Evolutionary conservation across 1,284 basidiomycete genomes (phyloP), one percentile per base, ranked within the genome.

Genomic region (Phaffia rhodozyma): DNA sequence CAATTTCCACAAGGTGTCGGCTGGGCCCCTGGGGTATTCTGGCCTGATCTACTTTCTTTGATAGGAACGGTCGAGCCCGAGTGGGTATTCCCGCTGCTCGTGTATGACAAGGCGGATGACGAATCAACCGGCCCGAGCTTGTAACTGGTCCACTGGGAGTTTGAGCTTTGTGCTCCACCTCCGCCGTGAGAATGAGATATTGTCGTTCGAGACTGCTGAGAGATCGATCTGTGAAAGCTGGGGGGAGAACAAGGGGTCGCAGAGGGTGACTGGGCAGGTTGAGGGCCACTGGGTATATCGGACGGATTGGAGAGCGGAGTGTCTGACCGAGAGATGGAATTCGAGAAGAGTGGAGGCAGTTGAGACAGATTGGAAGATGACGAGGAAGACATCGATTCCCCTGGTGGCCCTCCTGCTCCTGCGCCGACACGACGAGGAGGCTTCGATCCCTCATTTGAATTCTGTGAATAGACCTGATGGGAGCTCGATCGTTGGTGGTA

Each of bases 1-100:
- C 76, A 77, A 43, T 72, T 71, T 43, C 75, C 76, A 59, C 76
- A 77, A 51, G 68, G 70, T 11, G 74, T 55, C 50, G 38, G 25
- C 30, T 60, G 50, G 1, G n/a, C 11, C 29, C 27, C 38, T 47
- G 43, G 29, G 20, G 9, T 18, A 20, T 21, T 29, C 49, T 54
- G 60, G 29, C 27, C n/a, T 21, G 61, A 48, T n/a, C 29, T 25
- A 23, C 29, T 58, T 21, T 58, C 47, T 29, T 27, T 38, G 4
- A 4, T 13, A 25, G 23, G 55, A 57, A 34, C 25, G 7, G 57
- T n/a, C 30, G 58, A 49, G 13, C 49, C 47, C 49, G 48, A 20
- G 21, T 52, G 58, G 29, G 49, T 60, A 49, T 60, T 60, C 27
- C 34, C 29, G 9, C 49, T 43, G 20, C 18, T 51, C 3, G 54